Base-by-base conservation (phyloP, 345 rosid species). In the Erucastrum elatum region DNA sequence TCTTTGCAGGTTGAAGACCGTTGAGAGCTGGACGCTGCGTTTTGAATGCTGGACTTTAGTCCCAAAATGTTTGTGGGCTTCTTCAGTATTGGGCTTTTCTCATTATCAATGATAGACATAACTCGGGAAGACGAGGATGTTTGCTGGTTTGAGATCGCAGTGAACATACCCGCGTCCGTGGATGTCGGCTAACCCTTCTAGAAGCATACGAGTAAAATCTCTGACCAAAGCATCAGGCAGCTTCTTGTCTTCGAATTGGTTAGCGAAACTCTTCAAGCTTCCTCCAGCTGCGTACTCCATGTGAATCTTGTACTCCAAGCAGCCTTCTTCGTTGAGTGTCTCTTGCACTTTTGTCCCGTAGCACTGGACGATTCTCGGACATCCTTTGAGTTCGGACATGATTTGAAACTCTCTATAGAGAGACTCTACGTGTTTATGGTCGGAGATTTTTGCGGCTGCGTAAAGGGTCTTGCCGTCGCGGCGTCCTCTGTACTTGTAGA, bases 231-330 rank as follows among this genome's bases (percentile, higher is more conserved):
- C 3, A 30, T 83, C 86, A 27, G 84, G 76, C 27, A 87, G 30
- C 5, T 82, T 79, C 6, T 2, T 49, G n/a, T 81, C 84, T 25
- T 13, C 12, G 16, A 76, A 79, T 3, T 46, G 62, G 12, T 58
- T 27, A 34, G 74, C 78, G 5, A 82, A 34, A 68, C 16, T 55
- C 10, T 29, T 69, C 9, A 87, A 81, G 73, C 83, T 79, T 70
- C 87, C 87, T 31, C 82, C 87, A 5, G 83, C 37, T 4, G 86
- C 87, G 30, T 86, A 86, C 66, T 87, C 90, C 66, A 87, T 58
- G 8, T 78, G 10, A 3, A 86, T 7, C 30, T 72, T 83, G 79
- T 83, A 86, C 21, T 46, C 76, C 77, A 79, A 60, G 30, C 66
- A 21, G 5, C 84, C 84, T 13, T 74, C 26, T 0, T 25, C n/a